Percentiles rank a stretch among this genome's conserved stretches.
Conservation (phyloP, 305 asterid genomes). For the Fraxinus ornus region DNA sequence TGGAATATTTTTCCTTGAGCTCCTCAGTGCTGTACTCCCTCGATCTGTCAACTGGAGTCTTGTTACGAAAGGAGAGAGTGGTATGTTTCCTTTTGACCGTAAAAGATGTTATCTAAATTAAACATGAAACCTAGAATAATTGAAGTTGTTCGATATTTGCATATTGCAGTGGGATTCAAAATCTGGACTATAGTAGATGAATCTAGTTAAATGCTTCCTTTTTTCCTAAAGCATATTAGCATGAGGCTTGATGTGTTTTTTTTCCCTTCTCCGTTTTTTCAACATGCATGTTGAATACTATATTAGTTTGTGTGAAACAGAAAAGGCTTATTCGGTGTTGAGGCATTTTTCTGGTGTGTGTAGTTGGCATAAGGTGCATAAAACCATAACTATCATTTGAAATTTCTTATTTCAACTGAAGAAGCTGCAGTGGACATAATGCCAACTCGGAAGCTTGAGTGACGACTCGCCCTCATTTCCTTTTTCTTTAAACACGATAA, state of each 20-base stretch:
- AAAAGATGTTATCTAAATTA: not conserved
- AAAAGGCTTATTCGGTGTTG: not conserved
- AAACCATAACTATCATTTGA: not conserved
- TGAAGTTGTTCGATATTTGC: not conserved
- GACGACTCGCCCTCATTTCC: not conserved
- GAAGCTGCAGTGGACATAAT: not conserved
- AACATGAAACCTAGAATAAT: not conserved
- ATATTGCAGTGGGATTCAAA: not conserved
- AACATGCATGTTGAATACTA: not conserved
- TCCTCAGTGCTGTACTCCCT: conserved; percentile 89
- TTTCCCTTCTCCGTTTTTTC: not conserved
- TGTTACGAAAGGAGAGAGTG: conserved; percentile 81
- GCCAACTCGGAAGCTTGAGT: not conserved
- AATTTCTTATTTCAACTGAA: not conserved
- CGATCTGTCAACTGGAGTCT: conserved; percentile 97
- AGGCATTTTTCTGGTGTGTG: no score
- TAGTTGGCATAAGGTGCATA: not conserved
- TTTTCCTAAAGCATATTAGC: not conserved
- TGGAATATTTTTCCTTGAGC: conserved; percentile 87
- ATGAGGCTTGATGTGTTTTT: not conserved
- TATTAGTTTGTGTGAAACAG: not conserved
- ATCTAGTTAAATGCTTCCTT: not conserved
- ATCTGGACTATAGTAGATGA: not conserved
- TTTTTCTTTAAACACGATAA: not conserved
- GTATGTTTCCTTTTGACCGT: conserved; percentile 34